Conservation (phyloP, 106 monocot species). For the Acanthochlamys bracteata region DNA sequence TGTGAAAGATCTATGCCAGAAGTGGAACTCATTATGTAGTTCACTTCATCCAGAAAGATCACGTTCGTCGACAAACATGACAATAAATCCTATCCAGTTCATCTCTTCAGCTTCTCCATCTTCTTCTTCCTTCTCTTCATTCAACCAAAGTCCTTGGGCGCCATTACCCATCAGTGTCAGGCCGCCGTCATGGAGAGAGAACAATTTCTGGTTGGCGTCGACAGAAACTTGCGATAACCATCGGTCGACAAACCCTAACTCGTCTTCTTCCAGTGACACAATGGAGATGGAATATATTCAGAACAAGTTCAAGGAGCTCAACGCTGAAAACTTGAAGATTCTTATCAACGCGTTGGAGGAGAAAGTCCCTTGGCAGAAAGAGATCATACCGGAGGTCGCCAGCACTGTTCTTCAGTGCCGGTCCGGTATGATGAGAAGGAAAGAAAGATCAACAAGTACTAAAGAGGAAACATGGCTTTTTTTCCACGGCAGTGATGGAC, state of each 20-base stretch:
- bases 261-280: constrained; percentile 37
- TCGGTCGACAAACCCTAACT: constrained; percentile 25
- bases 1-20: constrained; percentile 26
- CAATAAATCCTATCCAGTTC: constrained; percentile 11
- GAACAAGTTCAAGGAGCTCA: constrained; percentile 67
- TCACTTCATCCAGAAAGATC: constrained; percentile 21
- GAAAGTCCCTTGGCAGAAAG: constrained; percentile 57
- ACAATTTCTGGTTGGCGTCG: constrained; percentile 12
- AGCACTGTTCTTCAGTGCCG: constrained; percentile 65
- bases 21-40: constrained; percentile 31
- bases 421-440: constrained; percentile 66
- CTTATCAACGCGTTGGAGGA: constrained; percentile 65
- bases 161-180: constrained; percentile 1
- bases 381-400: constrained; percentile 66
- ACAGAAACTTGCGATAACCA: background rate
- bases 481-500: constrained; percentile 64
- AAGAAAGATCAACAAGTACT: constrained; percentile 9
- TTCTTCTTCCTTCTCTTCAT: constrained; percentile 35
- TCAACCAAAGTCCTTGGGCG: constrained; percentile 1
- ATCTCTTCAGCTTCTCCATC: constrained; percentile 29
- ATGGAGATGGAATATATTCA: constrained; percentile 26
- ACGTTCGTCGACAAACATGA: constrained; percentile 25
- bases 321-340: constrained; percentile 71
- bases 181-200: constrained; percentile 18
- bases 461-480: constrained; percentile 88